Percentiles rank a stretch among this genome's conserved stretches.
These are phyloP conservation scores for Oldenlandia corymbosa DNA, from an alignment of 257 asterid genomes.

Conservation along the genomic window DNA sequence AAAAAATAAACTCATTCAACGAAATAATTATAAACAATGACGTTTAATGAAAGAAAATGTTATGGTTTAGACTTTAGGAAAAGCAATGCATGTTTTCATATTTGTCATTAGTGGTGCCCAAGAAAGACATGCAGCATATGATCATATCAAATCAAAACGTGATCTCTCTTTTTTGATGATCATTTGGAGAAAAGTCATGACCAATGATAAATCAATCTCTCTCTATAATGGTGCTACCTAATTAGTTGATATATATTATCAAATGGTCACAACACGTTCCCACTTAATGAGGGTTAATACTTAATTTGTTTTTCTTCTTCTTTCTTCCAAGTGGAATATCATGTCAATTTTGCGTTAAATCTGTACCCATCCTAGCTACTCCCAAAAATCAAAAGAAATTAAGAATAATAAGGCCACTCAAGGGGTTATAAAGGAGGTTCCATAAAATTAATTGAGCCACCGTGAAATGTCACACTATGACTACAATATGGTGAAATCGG, in stretches of 20 bases:
- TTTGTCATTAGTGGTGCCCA: not conserved
- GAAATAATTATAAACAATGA: not conserved
- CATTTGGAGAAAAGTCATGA: constrained; percentile 7
- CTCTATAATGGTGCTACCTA: constrained; percentile 6
- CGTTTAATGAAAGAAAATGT: not conserved
- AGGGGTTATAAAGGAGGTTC: no score
- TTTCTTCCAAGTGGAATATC: constrained; percentile 5
- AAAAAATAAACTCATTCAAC: not conserved
- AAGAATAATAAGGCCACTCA: no score
- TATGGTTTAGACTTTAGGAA: not conserved
- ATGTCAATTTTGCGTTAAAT: constrained; percentile 1
- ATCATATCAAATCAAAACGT: constrained; percentile 13
- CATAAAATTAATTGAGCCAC: no score
- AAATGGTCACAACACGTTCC: constrained; percentile 1
- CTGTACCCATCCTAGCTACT: no score
- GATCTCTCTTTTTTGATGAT: not conserved
- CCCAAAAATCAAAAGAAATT: no score
- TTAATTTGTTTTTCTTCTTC: not conserved
- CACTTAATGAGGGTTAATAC: constrained; percentile 12
- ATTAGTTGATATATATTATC: not conserved
- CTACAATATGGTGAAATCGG: no score
- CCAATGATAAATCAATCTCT: no score
- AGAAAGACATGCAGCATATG: constrained; percentile 1
- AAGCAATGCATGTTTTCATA: not conserved
- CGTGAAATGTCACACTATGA: no score